Evolutionary conservation across 2,329 filamentous ascomycete genomes (phyloP).

Genomic region (Colletotrichum tropicale): DNA sequence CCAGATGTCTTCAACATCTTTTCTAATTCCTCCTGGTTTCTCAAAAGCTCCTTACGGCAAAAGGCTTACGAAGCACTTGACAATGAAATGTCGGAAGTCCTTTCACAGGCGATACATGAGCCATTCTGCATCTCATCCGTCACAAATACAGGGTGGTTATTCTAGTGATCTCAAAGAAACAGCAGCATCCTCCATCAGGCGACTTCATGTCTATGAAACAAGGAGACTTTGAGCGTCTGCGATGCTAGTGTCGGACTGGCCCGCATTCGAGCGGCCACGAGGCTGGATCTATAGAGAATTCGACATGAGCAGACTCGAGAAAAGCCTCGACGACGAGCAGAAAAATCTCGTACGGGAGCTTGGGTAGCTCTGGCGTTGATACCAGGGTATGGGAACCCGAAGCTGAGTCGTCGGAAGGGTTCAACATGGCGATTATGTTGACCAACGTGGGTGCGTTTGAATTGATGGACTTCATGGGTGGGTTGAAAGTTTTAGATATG

Average conservation of each 20-base stretch:
- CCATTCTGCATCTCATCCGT: not conserved
- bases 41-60: too few relatives aligned
- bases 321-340: not conserved
- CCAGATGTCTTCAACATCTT: not conserved
- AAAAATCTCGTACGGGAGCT: not conserved
- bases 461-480: not conserved
- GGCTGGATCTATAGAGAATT: not conserved
- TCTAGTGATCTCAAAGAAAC: not conserved
- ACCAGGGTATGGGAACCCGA: too few relatives aligned
- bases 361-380: not conserved
- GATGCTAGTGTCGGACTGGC: not conserved
- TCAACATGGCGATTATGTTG: accelerated
- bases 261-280: not conserved
- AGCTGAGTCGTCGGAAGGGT: too few relatives aligned
- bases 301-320: not conserved
- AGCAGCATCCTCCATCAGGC: not conserved
- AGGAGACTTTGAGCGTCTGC: not conserved
- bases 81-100: not conserved
- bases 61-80: not conserved
- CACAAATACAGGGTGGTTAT: too few relatives aligned
- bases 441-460: too few relatives aligned
- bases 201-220: not conserved
- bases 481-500: accelerated
- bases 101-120: not conserved
- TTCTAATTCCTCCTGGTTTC: not conserved